Conservation (phyloP, 805 yeast species). For the Priceomyces carsonii region DNA sequence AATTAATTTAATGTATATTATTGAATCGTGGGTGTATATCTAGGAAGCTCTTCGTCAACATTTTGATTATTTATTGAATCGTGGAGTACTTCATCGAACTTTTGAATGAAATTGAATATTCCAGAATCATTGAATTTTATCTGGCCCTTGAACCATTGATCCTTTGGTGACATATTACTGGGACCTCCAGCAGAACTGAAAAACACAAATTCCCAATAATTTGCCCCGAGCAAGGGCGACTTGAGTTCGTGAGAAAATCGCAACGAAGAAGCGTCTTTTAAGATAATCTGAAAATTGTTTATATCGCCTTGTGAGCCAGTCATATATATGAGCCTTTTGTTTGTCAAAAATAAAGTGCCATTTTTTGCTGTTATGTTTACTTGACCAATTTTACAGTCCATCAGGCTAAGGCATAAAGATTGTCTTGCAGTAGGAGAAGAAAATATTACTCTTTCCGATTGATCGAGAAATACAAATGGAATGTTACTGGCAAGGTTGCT, state of each 20-base stretch:
- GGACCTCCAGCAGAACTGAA: conserved; percentile 31
- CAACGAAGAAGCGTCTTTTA: conserved; percentile 23
- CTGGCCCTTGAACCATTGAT: conserved; percentile 37
- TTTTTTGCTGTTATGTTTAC: conserved; percentile 32
- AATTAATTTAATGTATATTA: conserved; percentile 1
- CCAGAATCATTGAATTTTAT: conserved; percentile 52
- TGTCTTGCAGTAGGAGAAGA: conserved; percentile 24
- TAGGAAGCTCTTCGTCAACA: conserved; percentile 48
- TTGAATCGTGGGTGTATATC: conserved; percentile 23
- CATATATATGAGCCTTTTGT: conserved; percentile 40
- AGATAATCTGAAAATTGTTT: conserved; percentile 40
- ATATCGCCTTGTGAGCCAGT: conserved; percentile 43
- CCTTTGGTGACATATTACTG: conserved; percentile 41
- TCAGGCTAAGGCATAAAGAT: conserved; percentile 25
- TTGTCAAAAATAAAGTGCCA: conserved; percentile 45
- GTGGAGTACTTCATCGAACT: conserved; percentile 31
- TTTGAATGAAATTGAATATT: conserved; percentile 38
- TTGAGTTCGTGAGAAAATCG: conserved; percentile 41
- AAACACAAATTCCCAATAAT: conserved; percentile 47
- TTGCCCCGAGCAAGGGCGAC: conserved; percentile 57
- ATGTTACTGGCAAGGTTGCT: too few species aligned
- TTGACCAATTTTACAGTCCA: conserved; percentile 8
- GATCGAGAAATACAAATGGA: conserved; percentile 22
- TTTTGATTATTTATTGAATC: conserved; percentile 37
- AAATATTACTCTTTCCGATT: conserved; percentile 15